Percentiles rank a stretch among this genome's conserved stretches.
These are phyloP conservation scores for Fulvia fulva DNA, from an alignment of 2,329 filamentous ascomycete species.

Conservation along the genomic window DNA sequence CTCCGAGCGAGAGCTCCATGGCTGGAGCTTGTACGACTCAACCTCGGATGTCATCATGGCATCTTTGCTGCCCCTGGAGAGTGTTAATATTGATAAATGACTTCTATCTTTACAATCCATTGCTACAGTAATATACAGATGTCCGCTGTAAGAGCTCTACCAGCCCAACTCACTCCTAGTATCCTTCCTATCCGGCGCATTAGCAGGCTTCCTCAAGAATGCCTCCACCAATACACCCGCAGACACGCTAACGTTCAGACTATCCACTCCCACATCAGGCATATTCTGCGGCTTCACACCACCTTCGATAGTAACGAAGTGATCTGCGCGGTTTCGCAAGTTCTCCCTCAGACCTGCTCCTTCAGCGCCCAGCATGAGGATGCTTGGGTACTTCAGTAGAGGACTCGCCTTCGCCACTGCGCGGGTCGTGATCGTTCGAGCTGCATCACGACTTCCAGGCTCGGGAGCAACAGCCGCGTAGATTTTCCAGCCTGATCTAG, in stretches of 20 bases:
- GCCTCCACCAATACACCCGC: slow-evolving; percentile 69
- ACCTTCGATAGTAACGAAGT: slow-evolving; percentile 55
- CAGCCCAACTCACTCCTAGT: slow-evolving; percentile 9
- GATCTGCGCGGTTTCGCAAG: slow-evolving; percentile 63
- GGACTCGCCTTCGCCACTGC: slow-evolving; percentile 22
- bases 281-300: slow-evolving; percentile 8
- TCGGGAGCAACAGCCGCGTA: slow-evolving; percentile 65
- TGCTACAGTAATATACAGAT: slow-evolving; percentile 4
- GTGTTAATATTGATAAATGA: background rate
- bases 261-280: slow-evolving; percentile 65
- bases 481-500: slow-evolving; percentile 71
- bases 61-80: background rate
- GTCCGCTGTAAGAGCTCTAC: background rate
- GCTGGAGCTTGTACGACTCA: background rate
- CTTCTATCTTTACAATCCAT: background rate
- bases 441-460: background rate
- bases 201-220: slow-evolving; percentile 43
- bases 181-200: slow-evolving; percentile 13
- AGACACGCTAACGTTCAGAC: slow-evolving; percentile 89
- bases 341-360: slow-evolving; percentile 66
- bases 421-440: slow-evolving; percentile 11
- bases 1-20: background rate
- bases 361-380: slow-evolving; percentile 81
- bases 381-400: slow-evolving; percentile 55
- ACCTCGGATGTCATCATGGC: background rate